phyloP scores from a whole-genome alignment of 257 asterid genomes.

The Agastache rugosa region DNA sequence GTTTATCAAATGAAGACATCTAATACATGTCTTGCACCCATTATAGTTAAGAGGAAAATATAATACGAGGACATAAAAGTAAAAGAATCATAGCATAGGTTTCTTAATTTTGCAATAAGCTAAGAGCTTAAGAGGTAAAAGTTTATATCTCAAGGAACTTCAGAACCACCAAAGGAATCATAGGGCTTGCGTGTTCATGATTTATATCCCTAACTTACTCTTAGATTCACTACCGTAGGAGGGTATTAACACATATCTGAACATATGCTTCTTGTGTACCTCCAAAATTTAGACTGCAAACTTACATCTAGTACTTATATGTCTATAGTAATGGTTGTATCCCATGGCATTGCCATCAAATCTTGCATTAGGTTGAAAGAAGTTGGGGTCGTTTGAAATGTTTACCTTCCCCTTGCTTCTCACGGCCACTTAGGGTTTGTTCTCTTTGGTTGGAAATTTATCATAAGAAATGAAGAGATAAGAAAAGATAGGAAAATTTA shows the following conservation, averaged over 20 bases:
- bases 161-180: background rate
- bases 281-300: conserved; percentile 12
- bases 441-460: too few relatives aligned
- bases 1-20: conserved; percentile 8
- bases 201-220: background rate
- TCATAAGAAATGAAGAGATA: too few relatives aligned
- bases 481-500: too few relatives aligned
- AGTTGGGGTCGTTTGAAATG: background rate
- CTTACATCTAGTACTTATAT: background rate
- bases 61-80: background rate
- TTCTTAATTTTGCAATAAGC: background rate
- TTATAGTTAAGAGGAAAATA: background rate
- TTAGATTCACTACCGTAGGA: conserved; percentile 15
- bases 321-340: background rate
- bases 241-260: background rate
- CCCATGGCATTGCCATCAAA: conserved; percentile 15
- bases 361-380: conserved; percentile 19
- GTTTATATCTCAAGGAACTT: background rate
- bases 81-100: background rate
- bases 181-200: conserved; percentile 1
- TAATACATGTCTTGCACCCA: background rate
- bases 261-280: conserved; percentile 10
- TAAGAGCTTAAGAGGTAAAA: background rate
- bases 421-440: background rate
- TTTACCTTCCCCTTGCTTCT: background rate